Evolutionary conservation across 2,329 filamentous ascomycete species (phyloP).

Genomic region (Fusarium gaditjirri): DNA sequence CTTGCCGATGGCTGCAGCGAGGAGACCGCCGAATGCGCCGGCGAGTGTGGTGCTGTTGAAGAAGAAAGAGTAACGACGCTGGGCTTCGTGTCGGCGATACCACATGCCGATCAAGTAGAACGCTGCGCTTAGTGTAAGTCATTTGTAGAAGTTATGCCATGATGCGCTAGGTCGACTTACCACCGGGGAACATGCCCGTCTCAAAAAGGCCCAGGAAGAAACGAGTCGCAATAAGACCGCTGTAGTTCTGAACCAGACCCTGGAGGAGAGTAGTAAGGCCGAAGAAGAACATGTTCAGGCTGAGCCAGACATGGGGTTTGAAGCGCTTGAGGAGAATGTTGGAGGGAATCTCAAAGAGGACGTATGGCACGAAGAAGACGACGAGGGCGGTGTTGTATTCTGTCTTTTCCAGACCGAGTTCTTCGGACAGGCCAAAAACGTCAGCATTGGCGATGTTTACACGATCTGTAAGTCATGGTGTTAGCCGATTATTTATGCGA

Average conservation of each 20-base stretch:
- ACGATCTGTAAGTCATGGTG: slow-evolving; percentile 56
- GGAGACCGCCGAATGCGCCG: slow-evolving; percentile 85
- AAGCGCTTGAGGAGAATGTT: slow-evolving; percentile 72
- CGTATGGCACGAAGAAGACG: slow-evolving; percentile 85
- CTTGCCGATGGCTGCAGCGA: slow-evolving; percentile 89
- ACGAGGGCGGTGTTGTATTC: slow-evolving; percentile 81
- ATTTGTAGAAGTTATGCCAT: slow-evolving; percentile 43
- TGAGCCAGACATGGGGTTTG: slow-evolving; percentile 75
- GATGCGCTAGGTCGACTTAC: slow-evolving; percentile 35
- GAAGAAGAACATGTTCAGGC: slow-evolving; percentile 86
- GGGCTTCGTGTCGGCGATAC: slow-evolving; percentile 89
- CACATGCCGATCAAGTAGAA: slow-evolving; percentile 85
- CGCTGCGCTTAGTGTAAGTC: slow-evolving; percentile 52
- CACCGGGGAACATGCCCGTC: slow-evolving; percentile 74
- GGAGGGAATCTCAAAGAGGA: slow-evolving; percentile 76
- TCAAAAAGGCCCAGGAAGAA: slow-evolving; percentile 88
- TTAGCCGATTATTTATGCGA: slow-evolving; percentile 1
- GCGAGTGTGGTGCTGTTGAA: slow-evolving; percentile 85
- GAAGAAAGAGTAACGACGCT: slow-evolving; percentile 94
- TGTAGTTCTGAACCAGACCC: slow-evolving; percentile 81
- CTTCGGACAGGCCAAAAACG: slow-evolving; percentile 71
- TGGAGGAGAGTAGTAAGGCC: slow-evolving; percentile 80
- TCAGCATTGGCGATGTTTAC: slow-evolving; percentile 85
- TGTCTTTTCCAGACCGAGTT: slow-evolving; percentile 67
- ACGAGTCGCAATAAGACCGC: slow-evolving; percentile 78